Percentiles rank a stretch among this genome's conserved stretches.
These are phyloP conservation scores for Paecilomyces sp. DNA, from an alignment of 2,329 filamentous ascomycete species.

Conservation along the genomic window DNA sequence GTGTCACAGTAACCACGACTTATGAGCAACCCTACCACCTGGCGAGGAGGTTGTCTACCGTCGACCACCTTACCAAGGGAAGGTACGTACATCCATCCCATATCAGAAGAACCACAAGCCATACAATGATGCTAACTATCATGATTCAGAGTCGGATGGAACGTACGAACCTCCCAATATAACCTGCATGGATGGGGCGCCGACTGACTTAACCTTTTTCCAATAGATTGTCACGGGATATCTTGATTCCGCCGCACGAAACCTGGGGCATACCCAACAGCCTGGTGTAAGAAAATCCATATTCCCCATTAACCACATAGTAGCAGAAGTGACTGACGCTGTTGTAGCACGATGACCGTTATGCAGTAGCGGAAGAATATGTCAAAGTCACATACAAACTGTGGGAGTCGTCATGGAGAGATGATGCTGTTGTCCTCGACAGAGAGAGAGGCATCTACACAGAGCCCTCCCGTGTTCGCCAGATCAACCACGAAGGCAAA, in stretches of 20 bases:
- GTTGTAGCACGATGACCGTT: slow-evolving; percentile 56
- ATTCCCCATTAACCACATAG: background rate
- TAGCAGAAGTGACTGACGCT: background rate
- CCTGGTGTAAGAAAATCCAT: slow-evolving; percentile 22
- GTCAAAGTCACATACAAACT: slow-evolving; percentile 60
- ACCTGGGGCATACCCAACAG: slow-evolving; percentile 53
- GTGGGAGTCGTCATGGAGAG: slow-evolving; percentile 59
- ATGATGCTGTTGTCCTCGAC: slow-evolving; percentile 58
- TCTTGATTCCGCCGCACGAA: slow-evolving; percentile 58
- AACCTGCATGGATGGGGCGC: slow-evolving; percentile 5
- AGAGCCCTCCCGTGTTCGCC: slow-evolving; percentile 50
- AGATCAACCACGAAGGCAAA: slow-evolving; percentile 60
- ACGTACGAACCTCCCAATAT: slow-evolving; percentile 29
- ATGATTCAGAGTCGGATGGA: slow-evolving; percentile 46
- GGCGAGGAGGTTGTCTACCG: slow-evolving; percentile 56
- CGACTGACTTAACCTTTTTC: slow-evolving; percentile 7
- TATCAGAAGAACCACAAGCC: background rate
- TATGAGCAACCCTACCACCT: slow-evolving; percentile 65
- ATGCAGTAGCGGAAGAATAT: slow-evolving; percentile 58
- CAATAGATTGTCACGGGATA: slow-evolving; percentile 59
- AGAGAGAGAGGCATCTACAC: slow-evolving; percentile 54
- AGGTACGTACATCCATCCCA: slow-evolving; percentile 30
- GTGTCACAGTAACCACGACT: slow-evolving; percentile 60
- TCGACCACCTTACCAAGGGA: slow-evolving; percentile 62
- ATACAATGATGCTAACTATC: background rate